These are phyloP conservation scores for Clonostachys rhizophaga DNA, from an alignment of 2,329 filamentous ascomycete genomes.

Conservation along the genomic window DNA sequence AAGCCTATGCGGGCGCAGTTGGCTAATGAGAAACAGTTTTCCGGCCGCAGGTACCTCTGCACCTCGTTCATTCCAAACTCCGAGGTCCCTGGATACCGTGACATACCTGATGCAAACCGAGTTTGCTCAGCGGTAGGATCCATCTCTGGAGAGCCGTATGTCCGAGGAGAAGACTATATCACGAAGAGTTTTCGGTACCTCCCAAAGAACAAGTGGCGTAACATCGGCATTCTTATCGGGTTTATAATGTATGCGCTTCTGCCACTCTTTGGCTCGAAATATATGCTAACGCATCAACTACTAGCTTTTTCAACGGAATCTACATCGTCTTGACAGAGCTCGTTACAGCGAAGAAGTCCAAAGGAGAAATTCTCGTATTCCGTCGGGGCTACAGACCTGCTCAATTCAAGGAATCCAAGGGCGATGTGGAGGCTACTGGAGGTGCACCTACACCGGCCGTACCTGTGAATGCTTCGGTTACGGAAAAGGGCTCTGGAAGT, in stretches of 20 bases:
- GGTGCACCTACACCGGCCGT: neutral
- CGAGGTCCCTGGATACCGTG: constrained; percentile 16
- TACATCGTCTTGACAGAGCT: constrained; percentile 36
- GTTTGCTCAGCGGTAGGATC: constrained; percentile 57
- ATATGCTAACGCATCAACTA: constrained; percentile 38
- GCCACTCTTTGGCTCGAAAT: constrained; percentile 19
- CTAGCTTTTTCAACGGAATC: constrained; percentile 30
- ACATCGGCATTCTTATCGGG: constrained; percentile 57
- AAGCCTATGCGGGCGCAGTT: too few species aligned
- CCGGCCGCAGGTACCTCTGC: constrained; percentile 51
- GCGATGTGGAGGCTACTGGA: constrained; percentile 42
- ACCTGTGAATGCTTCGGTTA: too few species aligned
- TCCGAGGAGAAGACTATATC: constrained; percentile 56
- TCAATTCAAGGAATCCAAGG: constrained; percentile 48
- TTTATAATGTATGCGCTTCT: constrained; percentile 39
- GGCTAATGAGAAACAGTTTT: constrained; percentile 39
- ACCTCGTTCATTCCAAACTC: constrained; percentile 35
- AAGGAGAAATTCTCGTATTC: constrained; percentile 53
- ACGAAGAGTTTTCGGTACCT: constrained; percentile 50
- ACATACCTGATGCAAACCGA: constrained; percentile 22
- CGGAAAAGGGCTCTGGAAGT: neutral
- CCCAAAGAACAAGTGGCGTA: constrained; percentile 45
- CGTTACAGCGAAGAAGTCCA: constrained; percentile 36
- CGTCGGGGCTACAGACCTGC: constrained; percentile 46
- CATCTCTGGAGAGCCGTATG: constrained; percentile 39